These are phyloP conservation scores for Limonium bicolor DNA, from an alignment of 148 eudicot species.

Conservation along the genomic window DNA sequence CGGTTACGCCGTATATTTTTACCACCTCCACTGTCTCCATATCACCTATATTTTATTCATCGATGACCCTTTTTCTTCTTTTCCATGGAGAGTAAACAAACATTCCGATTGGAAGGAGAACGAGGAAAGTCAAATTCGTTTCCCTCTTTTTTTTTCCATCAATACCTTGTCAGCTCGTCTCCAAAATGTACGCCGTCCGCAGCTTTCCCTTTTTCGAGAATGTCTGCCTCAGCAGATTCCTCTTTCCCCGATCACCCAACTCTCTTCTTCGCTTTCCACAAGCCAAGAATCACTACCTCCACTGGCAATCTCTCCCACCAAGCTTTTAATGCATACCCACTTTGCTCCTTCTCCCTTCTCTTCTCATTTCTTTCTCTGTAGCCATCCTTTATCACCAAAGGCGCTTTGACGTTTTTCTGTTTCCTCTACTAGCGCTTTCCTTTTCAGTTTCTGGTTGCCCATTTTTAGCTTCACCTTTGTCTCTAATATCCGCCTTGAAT, in stretches of 20 bases:
- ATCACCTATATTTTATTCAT: too few species aligned
- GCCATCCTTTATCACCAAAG: slow-evolving; percentile 13
- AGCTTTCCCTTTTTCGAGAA: slow-evolving; percentile 10
- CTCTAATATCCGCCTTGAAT: slow-evolving; percentile 11
- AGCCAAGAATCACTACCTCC: slow-evolving; percentile 69
- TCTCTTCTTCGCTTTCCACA: slow-evolving; percentile 48
- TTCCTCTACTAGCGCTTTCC: slow-evolving; percentile 8
- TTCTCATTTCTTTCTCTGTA: slow-evolving; percentile 15
- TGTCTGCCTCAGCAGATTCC: slow-evolving; percentile 44
- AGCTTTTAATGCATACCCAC: slow-evolving; percentile 24
- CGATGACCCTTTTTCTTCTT: too few species aligned
- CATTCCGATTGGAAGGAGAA: neutral
- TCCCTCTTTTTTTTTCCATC: slow-evolving; percentile 1
- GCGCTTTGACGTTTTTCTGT: slow-evolving; percentile 7
- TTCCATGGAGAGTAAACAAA: neutral
- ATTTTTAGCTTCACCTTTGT: neutral
- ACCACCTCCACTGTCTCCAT: slow-evolving; percentile 1
- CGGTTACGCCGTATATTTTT: slow-evolving; percentile 2
- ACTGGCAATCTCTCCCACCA: neutral
- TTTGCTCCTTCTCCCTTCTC: slow-evolving; percentile 12
- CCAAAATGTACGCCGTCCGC: slow-evolving; percentile 28
- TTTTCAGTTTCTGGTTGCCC: slow-evolving; percentile 21
- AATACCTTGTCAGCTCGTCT: too few species aligned
- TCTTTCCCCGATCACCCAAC: slow-evolving; percentile 5
- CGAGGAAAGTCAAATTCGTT: neutral